These are phyloP conservation scores for Brachypodium distachyon DNA, from an alignment of 202 grass and related monocot genomes.

Conservation along the genomic window DNA sequence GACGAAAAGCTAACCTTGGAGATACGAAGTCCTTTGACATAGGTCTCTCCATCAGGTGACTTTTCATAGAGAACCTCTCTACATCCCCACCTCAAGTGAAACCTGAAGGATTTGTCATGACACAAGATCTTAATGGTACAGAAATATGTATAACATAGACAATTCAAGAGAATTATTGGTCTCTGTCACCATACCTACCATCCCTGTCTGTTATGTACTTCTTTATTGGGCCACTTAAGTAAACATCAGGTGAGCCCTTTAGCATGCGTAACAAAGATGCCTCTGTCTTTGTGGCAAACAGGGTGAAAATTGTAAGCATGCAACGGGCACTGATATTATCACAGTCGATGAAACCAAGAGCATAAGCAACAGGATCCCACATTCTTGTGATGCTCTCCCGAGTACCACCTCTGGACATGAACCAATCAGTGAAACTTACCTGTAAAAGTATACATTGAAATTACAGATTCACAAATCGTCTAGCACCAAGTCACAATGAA, in stretches of 20 bases:
- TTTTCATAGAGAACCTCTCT: constrained; percentile 86
- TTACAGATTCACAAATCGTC: neutral
- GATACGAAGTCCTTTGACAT: constrained; percentile 78
- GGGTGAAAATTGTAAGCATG: constrained; percentile 96
- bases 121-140: constrained; percentile 5
- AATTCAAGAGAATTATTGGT: constrained; percentile 3
- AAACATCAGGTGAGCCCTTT: constrained; percentile 98
- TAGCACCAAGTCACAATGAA: neutral
- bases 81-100: constrained; percentile 96
- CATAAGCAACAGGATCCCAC: constrained; percentile 99
- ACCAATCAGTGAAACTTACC: constrained; percentile 94
- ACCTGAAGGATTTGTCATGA: constrained; percentile 41
- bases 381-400: constrained; percentile 75
- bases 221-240: constrained; percentile 87
- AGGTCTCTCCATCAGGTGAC: constrained; percentile 49
- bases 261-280: constrained; percentile 96
- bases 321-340: constrained; percentile 99
- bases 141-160: neutral
- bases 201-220: constrained; percentile 93
- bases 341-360: constrained; percentile 97
- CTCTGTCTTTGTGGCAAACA: constrained; percentile 98
- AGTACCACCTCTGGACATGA: constrained; percentile 90
- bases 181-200: constrained; percentile 62
- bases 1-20: constrained; percentile 46
- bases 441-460: constrained; percentile 17